Base-by-base conservation (phyloP, 352 stramenopile species). In the Pythium diclinum region DNA sequence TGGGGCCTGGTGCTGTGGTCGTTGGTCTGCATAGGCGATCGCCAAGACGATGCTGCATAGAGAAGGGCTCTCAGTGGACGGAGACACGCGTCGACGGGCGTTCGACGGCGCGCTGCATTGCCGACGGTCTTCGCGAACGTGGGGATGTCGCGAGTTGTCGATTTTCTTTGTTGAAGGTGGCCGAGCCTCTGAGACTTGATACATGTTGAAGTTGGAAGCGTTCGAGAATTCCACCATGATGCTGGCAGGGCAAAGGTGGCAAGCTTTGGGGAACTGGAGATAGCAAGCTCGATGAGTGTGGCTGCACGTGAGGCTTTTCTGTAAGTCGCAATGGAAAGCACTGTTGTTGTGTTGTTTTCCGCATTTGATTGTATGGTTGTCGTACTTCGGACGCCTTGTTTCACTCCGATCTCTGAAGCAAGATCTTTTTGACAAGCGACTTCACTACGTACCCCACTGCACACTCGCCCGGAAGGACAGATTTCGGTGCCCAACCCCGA, bases 121-220 rank as follows among this genome's bases (percentile, higher is more conserved):
- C 42, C 40, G 42, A 42, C 17, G 21, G 44, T 19, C 55, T 47
- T 21, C 16, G 10, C 9, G 47, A 40, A 30, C 49, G 61, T 46
- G 56, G 48, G 48, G 56, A 42, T 61, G 62, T 62, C 61, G 52
- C 61, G 56, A 56, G 71, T 51, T 74, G 68, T 66, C 74, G 65
- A 68, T 51, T 47, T 74, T 77, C 72, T 64, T 68, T 74, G 72
- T 81, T 83, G 75, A 83, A 83, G 73, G 23, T 56, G 32, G 28
- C 32, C 19, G 5, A 47, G 68, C 75, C 75, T 78, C 47, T 56
- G 54, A 77, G 60, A 85, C 16, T 61, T 72, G 33, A 81, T 85
- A 72, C 61, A 63, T 54, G 42, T 81, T 81, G 74, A 84, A 84
- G 76, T 81, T 56, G 58, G 53, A 19, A 30, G 2, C 13, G 17